Evolutionary conservation across 1,139 yeast genomes (phyloP).

Genomic region (Suhomyces bolitotheri): DNA sequence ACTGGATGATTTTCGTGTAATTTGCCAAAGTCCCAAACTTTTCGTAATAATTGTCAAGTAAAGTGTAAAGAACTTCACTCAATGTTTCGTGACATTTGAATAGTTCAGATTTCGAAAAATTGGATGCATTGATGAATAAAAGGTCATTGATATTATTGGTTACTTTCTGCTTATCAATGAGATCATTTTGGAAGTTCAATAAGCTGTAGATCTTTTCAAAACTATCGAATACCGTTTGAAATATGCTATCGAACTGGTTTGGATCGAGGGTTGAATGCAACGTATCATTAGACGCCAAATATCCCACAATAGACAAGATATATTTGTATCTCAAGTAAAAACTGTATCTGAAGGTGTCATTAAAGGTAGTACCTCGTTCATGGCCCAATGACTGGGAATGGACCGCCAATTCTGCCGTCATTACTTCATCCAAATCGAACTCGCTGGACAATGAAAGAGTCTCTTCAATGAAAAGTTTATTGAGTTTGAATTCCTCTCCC

Average conservation of each 20-base stretch:
- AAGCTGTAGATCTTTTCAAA: slow-evolving; percentile 59
- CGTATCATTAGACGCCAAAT: slow-evolving; percentile 41
- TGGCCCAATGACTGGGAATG: slow-evolving; percentile 43
- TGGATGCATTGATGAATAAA: slow-evolving; percentile 53
- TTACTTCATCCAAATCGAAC: slow-evolving; percentile 39
- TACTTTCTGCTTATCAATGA: slow-evolving; percentile 63
- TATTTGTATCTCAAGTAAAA: slow-evolving; percentile 70
- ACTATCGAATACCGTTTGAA: slow-evolving; percentile 48
- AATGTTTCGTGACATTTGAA: slow-evolving; percentile 69
- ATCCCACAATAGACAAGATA: slow-evolving; percentile 69
- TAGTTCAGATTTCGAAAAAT: slow-evolving; percentile 61
- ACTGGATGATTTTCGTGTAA: slow-evolving; percentile 37
- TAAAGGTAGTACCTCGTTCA: slow-evolving; percentile 53
- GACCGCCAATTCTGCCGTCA: slow-evolving; percentile 39
- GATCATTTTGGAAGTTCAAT: slow-evolving; percentile 56
- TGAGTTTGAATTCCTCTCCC: slow-evolving; percentile 67
- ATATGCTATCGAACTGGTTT: slow-evolving; percentile 24
- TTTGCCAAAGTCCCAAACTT: slow-evolving; percentile 32
- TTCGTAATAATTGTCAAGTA: slow-evolving; percentile 38
- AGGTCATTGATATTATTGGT: slow-evolving; percentile 43
- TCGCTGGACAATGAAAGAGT: slow-evolving; percentile 58
- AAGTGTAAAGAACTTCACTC: slow-evolving; percentile 62
- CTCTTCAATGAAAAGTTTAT: slow-evolving; percentile 54
- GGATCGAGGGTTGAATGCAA: slow-evolving; percentile 24
- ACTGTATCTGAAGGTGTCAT: slow-evolving; percentile 71